These are phyloP conservation scores for Phylloporus gajari DNA, from an alignment of 1,284 basidiomycete genomes.

Conservation along the genomic window DNA sequence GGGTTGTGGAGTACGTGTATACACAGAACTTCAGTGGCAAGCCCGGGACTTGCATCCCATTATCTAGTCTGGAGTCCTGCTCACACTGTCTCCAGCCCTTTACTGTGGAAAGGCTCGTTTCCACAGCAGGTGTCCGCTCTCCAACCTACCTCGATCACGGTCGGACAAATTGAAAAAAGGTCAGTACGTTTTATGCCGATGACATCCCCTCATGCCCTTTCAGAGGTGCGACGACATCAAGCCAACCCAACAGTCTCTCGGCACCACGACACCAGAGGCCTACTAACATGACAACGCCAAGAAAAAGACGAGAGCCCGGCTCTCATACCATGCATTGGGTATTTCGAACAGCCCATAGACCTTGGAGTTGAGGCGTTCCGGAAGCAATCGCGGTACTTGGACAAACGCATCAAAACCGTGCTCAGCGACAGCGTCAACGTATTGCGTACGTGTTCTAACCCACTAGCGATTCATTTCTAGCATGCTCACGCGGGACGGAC, in stretches of 20 bases:
- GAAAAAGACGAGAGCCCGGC: conserved; percentile 70
- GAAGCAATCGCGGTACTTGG: too few relatives aligned
- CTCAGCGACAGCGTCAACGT: too few relatives aligned
- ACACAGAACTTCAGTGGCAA: too few relatives aligned
- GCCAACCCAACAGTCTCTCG: conserved; percentile 68
- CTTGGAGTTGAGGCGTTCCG: too few relatives aligned
- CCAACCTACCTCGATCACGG: conserved; percentile 7
- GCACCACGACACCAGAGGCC: conserved; percentile 66
- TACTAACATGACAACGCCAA: conserved; percentile 74
- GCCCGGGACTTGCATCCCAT: too few relatives aligned
- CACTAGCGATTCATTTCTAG: too few relatives aligned
- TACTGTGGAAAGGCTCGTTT: conserved; percentile 50
- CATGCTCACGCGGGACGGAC: too few relatives aligned
- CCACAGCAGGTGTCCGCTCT: conserved; percentile 46
- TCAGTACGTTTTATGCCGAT: conserved; percentile 42
- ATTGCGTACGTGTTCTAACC: too few relatives aligned
- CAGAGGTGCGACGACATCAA: conserved; percentile 70
- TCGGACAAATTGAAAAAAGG: conserved; percentile 81
- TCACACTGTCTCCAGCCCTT: conserved; percentile 45
- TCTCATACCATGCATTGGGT: conserved; percentile 66
- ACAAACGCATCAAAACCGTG: too few relatives aligned
- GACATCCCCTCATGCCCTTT: conserved; percentile 17
- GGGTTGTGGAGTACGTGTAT: too few relatives aligned
- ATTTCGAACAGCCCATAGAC: conserved; percentile 62
- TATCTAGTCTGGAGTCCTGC: too few relatives aligned